phyloP scores from a whole-genome alignment of 176 grass and related monocot species.

The Guadua angustifolia region DNA sequence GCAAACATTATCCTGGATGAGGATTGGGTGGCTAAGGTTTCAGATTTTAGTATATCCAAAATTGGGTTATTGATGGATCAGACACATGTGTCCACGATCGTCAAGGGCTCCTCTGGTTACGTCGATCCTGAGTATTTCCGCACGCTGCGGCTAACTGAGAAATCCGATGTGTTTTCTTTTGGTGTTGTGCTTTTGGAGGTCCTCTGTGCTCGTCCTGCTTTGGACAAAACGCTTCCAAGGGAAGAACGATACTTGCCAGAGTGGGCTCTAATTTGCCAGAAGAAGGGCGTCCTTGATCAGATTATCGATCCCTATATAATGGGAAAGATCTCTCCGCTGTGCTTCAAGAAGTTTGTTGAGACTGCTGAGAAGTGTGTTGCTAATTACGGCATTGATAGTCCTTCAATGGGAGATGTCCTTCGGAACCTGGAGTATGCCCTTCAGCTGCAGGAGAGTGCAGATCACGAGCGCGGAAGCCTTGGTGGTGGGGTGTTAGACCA shows the following conservation, averaged over 20 bases:
- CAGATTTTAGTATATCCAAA: accelerated
- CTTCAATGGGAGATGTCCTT: background rate
- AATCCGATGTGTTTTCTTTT: conserved; percentile 36
- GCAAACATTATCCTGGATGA: background rate
- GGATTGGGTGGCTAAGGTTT: background rate
- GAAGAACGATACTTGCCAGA: background rate
- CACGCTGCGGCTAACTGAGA: background rate
- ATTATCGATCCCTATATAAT: background rate
- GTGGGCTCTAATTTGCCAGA: background rate
- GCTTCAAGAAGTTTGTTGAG: background rate
- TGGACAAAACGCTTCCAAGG: accelerated
- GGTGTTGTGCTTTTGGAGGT: conserved; percentile 19
- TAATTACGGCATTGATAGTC: background rate
- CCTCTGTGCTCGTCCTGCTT: too few species aligned
- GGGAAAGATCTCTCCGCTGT: background rate
- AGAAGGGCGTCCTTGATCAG: background rate
- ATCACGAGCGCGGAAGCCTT: background rate
- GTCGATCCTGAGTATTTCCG: background rate
- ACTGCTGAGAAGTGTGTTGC: background rate
- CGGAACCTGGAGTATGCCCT: background rate
- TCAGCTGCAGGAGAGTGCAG: background rate
- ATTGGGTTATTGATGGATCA: too few species aligned
- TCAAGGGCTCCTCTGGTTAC: too few species aligned
- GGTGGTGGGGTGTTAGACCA: too few species aligned
- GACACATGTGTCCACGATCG: too few species aligned